phyloP scores from a whole-genome alignment of 257 asterid genomes.

The Cynanchum wilfordii region DNA sequence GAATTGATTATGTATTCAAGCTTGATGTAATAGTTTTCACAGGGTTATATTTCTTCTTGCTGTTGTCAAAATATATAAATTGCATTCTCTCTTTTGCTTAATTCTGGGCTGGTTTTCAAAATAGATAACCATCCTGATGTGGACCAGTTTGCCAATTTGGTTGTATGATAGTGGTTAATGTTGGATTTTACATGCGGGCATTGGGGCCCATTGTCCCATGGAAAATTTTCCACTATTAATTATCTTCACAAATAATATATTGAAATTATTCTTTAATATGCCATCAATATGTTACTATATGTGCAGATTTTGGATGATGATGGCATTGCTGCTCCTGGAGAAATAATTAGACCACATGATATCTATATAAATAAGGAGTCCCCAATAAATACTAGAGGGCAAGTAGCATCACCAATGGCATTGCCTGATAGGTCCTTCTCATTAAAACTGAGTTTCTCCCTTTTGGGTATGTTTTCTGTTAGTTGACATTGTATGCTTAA shows the following conservation, averaged over 20 bases:
- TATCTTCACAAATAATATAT: neutral
- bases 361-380: constrained; percentile 67
- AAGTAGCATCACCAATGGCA: constrained; percentile 19
- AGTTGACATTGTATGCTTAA: neutral
- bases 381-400: constrained; percentile 46
- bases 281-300: constrained; percentile 16
- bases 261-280: neutral
- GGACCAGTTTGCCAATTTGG: neutral
- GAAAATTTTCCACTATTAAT: neutral
- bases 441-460: constrained; percentile 13
- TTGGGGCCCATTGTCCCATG: neutral
- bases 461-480: neutral
- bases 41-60: neutral
- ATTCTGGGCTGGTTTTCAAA: neutral
- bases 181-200: neutral
- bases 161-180: neutral
- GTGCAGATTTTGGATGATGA: constrained; percentile 81
- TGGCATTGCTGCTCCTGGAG: constrained; percentile 97
- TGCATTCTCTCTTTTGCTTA: neutral
- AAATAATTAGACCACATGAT: constrained; percentile 62
- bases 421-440: constrained; percentile 52
- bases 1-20: neutral
- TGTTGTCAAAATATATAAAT: neutral
- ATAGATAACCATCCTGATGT: neutral
- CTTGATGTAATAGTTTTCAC: neutral